These are phyloP conservation scores for Phytophthora syringae DNA, from an alignment of 352 stramenopile genomes.

Conservation along the genomic window DNA sequence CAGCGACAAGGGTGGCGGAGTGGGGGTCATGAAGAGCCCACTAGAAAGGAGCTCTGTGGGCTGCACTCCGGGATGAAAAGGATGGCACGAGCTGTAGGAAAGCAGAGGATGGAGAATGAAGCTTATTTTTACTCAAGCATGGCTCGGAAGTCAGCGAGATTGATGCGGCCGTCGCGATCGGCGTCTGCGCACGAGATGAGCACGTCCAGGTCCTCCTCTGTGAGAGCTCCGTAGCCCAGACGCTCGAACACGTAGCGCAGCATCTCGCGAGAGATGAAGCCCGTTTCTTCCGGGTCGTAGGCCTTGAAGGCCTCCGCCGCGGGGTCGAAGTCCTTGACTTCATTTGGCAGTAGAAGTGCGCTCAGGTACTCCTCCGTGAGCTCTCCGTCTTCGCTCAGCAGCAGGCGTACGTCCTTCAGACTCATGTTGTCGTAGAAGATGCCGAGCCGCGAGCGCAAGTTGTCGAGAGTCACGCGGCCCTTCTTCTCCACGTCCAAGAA, in stretches of 20 bases:
- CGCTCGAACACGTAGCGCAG: constrained; percentile 84
- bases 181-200: constrained; percentile 87
- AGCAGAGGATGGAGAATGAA: constrained; percentile 22
- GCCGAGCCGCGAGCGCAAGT: constrained; percentile 76
- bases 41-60: constrained; percentile 14
- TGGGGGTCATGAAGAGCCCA: neutral
- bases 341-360: constrained; percentile 85
- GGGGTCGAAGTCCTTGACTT: constrained; percentile 91
- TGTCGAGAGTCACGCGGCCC: constrained; percentile 80
- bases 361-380: constrained; percentile 78
- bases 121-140: constrained; percentile 58
- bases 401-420: constrained; percentile 79
- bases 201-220: constrained; percentile 84
- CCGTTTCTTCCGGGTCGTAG: constrained; percentile 90
- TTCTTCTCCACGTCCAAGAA: constrained; percentile 91
- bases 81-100: constrained; percentile 17
- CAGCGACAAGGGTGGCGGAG: neutral
- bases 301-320: constrained; percentile 90
- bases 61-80: neutral
- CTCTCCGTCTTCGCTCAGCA: constrained; percentile 87
- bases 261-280: constrained; percentile 83
- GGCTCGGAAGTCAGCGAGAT: constrained; percentile 80
- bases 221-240: constrained; percentile 80
- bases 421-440: constrained; percentile 91
- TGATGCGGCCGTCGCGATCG: constrained; percentile 84